phyloP scores from a whole-genome alignment of 2,329 filamentous ascomycete genomes.

The Trichoderma sp. region DNA sequence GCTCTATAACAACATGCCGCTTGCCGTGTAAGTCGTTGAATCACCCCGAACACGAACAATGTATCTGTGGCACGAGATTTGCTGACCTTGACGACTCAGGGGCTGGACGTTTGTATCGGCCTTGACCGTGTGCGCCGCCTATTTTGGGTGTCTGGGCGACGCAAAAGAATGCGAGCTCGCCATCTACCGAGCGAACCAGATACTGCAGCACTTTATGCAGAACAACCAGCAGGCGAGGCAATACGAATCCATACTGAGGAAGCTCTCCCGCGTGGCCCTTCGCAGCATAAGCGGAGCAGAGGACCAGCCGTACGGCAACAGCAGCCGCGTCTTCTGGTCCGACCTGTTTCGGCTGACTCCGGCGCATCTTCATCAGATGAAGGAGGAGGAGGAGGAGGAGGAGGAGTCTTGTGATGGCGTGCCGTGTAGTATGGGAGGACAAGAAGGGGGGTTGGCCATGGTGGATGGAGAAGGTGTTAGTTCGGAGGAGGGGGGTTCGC shows the following conservation, averaged over 20 bases:
- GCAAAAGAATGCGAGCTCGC: constrained; percentile 10
- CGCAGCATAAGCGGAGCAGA: not conserved
- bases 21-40: not conserved
- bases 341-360: constrained; percentile 1
- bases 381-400: constrained; percentile 1
- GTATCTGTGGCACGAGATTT: not conserved
- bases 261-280: not conserved
- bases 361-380: not conserved
- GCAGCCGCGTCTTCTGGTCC: not conserved
- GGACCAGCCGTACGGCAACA: not conserved
- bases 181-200: not conserved
- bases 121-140: constrained; percentile 3
- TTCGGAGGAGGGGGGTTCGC: not conserved
- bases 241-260: constrained; percentile 7
- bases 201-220: constrained; percentile 4
- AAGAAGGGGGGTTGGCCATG: not conserved
- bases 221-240: constrained; percentile 2
- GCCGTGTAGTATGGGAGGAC: too few species aligned
- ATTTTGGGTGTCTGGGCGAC: constrained; percentile 1
- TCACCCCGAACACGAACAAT: too few species aligned
- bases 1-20: constrained; percentile 3
- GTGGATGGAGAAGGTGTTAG: not conserved
- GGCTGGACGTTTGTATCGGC: constrained; percentile 1
- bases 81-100: not conserved
- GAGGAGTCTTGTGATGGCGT: not conserved